Evolutionary conservation across 805 yeast species (phyloP).

Genomic region (Candida taoyuanica): DNA sequence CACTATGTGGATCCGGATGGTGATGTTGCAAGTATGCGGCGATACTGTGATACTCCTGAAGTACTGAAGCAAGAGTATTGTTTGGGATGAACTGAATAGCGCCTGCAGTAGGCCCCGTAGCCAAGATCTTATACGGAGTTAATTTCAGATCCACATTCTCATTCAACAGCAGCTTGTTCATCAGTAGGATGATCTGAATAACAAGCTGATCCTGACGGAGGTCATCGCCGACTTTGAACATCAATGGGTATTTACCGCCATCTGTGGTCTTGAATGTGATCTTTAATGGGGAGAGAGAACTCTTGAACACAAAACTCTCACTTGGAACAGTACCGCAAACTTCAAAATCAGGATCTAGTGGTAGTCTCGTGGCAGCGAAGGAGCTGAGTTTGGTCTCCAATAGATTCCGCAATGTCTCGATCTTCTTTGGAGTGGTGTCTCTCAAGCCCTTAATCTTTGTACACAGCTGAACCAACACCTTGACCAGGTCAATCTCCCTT

Average conservation of each 20-base stretch:
- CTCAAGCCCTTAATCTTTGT: constrained; percentile 56
- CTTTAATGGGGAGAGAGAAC: constrained; percentile 85
- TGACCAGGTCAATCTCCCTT: constrained; percentile 66
- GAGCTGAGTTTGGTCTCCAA: constrained; percentile 36
- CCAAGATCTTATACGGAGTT: constrained; percentile 85
- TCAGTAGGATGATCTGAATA: constrained; percentile 84
- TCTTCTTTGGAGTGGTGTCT: constrained; percentile 74
- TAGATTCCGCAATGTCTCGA: constrained; percentile 54
- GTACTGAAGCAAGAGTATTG: constrained; percentile 76
- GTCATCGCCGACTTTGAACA: constrained; percentile 95
- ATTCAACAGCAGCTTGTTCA: constrained; percentile 83
- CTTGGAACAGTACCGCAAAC: constrained; percentile 75
- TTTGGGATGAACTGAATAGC: constrained; percentile 93
- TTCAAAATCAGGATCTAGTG: constrained; percentile 75
- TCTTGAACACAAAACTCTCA: constrained; percentile 83
- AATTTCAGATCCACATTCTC: constrained; percentile 86
- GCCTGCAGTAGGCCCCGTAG: constrained; percentile 89
- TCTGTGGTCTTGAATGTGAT: constrained; percentile 62
- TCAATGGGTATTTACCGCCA: constrained; percentile 61
- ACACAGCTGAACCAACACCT: constrained; percentile 61
- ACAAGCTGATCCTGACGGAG: constrained; percentile 94
- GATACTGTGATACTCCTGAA: constrained; percentile 72
- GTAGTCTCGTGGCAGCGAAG: constrained; percentile 61
- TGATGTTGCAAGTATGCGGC: constrained; percentile 63
- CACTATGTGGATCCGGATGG: constrained; percentile 46